Percentiles rank a stretch among this genome's conserved stretches.
Conservation (phyloP, 106 monocot species). For the Ottelia alismoides region DNA sequence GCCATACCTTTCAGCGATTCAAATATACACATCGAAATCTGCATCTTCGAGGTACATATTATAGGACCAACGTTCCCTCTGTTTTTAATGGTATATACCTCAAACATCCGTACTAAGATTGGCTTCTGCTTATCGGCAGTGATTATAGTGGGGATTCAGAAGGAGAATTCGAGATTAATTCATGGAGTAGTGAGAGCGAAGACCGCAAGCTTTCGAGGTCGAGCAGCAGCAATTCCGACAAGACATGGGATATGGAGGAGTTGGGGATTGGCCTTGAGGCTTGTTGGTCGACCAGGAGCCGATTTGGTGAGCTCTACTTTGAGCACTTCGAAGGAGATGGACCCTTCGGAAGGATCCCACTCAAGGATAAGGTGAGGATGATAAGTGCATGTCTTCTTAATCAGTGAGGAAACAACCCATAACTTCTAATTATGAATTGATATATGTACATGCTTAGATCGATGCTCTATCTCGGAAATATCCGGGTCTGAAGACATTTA, state of each 20-base stretch:
- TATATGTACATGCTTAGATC: constrained; percentile 15
- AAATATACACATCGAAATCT: constrained; percentile 60
- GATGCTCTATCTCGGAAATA: constrained; percentile 27
- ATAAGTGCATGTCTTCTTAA: not conserved
- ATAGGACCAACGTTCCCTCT: not conserved
- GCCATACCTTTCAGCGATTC: constrained; percentile 74
- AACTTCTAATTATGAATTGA: not conserved
- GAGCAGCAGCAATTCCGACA: constrained; percentile 14
- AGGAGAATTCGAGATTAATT: constrained; percentile 41
- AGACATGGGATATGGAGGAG: constrained; percentile 48
- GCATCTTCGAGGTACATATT: constrained; percentile 31
- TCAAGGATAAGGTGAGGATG: constrained; percentile 58
- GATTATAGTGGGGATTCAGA: constrained; percentile 22
- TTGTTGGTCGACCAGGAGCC: constrained; percentile 15
- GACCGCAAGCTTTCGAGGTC: constrained; percentile 40
- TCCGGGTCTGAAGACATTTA: constrained; percentile 53
- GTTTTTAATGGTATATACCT: not conserved
- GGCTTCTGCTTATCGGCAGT: not conserved
- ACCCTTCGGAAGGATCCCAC: constrained; percentile 61
- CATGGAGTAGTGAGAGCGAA: constrained; percentile 44
- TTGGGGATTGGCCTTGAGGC: constrained; percentile 26
- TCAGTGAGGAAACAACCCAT: not conserved
- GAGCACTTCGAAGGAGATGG: constrained; percentile 50
- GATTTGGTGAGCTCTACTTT: constrained; percentile 46
- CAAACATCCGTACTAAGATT: not conserved